Evolutionary conservation across 805 yeast species (phyloP).

Genomic region (Metschnikowia peoriensis): DNA sequence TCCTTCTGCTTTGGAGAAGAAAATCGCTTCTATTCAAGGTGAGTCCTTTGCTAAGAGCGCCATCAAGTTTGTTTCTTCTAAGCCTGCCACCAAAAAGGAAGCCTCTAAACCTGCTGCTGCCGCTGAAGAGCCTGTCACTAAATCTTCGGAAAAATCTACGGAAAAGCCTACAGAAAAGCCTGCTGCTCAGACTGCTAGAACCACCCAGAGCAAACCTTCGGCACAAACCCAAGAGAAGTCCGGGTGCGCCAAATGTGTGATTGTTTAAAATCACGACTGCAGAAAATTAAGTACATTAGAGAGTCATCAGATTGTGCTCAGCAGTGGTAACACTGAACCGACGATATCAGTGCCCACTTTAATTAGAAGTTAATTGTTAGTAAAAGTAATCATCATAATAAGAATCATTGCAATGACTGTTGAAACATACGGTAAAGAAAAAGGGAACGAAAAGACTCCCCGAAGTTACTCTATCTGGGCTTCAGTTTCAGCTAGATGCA

Average conservation of each 20-base stretch:
- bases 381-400: background rate
- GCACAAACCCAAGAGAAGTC: slow-evolving; percentile 9
- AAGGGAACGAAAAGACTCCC: slow-evolving; percentile 12
- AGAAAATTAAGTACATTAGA: background rate
- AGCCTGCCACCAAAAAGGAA: background rate
- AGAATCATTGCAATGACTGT: background rate
- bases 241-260: slow-evolving; percentile 18
- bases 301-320: too few relatives aligned
- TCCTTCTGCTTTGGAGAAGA: slow-evolving; percentile 62
- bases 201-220: slow-evolving; percentile 9
- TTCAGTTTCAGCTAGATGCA: slow-evolving; percentile 5
- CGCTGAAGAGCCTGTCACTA: background rate
- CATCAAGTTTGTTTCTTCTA: slow-evolving; percentile 21
- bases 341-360: too few relatives aligned
- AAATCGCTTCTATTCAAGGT: slow-evolving; percentile 68
- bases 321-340: too few relatives aligned
- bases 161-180: slow-evolving; percentile 2
- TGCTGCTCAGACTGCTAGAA: slow-evolving; percentile 9
- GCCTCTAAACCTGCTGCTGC: background rate
- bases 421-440: slow-evolving; percentile 4
- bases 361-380: background rate
- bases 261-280: slow-evolving; percentile 7
- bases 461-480: slow-evolving; percentile 16
- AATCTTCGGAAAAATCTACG: background rate
- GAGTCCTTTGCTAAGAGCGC: slow-evolving; percentile 45